Conservation (phyloP, 495 filamentous ascomycete genomes). For the Tuber melanosporum region DNA sequence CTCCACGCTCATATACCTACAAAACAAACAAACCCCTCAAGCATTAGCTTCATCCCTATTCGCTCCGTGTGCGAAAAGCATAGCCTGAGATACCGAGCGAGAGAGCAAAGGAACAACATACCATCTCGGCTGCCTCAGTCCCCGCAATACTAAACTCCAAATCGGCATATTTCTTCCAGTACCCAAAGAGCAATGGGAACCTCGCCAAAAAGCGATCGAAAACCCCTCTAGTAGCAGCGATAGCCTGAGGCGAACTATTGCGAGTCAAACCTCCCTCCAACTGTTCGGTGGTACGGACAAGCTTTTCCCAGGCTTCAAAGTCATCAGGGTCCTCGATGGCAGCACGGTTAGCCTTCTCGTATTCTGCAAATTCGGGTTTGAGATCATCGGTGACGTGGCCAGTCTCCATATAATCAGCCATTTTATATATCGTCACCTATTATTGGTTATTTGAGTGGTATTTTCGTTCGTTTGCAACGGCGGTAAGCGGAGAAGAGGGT, state of each 20-base stretch:
- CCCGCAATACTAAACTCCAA: constrained; percentile 93
- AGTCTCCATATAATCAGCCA: constrained; percentile 38
- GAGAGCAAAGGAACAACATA: constrained; percentile 45
- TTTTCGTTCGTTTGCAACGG: not conserved
- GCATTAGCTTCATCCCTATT: not conserved
- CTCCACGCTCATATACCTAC: constrained; percentile 89
- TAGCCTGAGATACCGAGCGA: constrained; percentile 3
- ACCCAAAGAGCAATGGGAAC: constrained; percentile 92
- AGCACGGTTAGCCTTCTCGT: constrained; percentile 41
- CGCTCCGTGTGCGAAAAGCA: constrained; percentile 2
- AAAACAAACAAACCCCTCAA: constrained; percentile 6
- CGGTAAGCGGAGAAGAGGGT: not conserved
- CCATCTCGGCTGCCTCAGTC: constrained; percentile 96
- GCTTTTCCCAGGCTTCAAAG: constrained; percentile 92
- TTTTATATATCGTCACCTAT: constrained; percentile 19
- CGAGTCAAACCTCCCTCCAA: constrained; percentile 92
- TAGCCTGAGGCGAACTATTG: constrained; percentile 91
- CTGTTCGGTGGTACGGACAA: constrained; percentile 71
- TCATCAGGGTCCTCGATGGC: constrained; percentile 70
- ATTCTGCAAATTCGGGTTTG: constrained; percentile 42
- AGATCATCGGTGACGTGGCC: constrained; percentile 30
- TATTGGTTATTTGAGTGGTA: not conserved
- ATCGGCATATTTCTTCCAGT: constrained; percentile 99
- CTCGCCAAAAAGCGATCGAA: constrained; percentile 93
- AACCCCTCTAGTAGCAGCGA: constrained; percentile 70